phyloP scores from a whole-genome alignment of 192 early-diverging fungal species.

The Rhizophlyctis rosea region DNA sequence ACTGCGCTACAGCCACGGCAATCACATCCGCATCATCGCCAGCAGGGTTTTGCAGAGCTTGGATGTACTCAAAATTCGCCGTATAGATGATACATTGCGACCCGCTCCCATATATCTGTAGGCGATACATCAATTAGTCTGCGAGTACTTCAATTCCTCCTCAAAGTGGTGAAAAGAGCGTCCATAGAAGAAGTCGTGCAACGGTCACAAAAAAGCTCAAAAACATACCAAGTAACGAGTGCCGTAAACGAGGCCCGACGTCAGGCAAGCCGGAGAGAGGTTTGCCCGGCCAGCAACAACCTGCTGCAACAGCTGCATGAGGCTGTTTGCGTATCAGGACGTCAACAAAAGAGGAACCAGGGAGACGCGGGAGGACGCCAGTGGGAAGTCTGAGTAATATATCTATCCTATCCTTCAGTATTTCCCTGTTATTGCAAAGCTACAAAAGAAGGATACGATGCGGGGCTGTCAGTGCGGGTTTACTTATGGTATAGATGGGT shows the following conservation, averaged over 20 bases:
- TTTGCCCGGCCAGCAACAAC: slow-evolving; percentile 20
- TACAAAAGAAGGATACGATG: no score
- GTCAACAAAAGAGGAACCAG: no score
- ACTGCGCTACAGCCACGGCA: background rate
- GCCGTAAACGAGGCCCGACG: slow-evolving; percentile 1
- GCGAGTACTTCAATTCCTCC: no score
- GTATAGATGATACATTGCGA: slow-evolving; percentile 15
- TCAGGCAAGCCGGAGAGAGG: background rate
- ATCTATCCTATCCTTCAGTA: no score
- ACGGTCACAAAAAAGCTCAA: background rate
- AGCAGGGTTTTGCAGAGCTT: slow-evolving; percentile 5
- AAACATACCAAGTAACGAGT: slow-evolving; percentile 14
- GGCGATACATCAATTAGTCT: background rate
- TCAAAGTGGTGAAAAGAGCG: background rate
- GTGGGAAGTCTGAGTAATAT: no score
- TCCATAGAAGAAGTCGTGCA: background rate
- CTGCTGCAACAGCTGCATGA: slow-evolving; percentile 25
- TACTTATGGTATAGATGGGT: no score
- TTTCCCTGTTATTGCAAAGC: no score
- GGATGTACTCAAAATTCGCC: slow-evolving; percentile 8
- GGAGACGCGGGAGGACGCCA: no score
- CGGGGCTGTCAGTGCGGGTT: no score
- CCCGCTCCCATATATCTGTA: slow-evolving; percentile 22
- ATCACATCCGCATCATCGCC: background rate
- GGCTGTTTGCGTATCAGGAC: no score